Evolutionary conservation across 2,329 filamentous ascomycete species (phyloP), one percentile per base, ranked within the genome.

Genomic region (Didymella pinodella): DNA sequence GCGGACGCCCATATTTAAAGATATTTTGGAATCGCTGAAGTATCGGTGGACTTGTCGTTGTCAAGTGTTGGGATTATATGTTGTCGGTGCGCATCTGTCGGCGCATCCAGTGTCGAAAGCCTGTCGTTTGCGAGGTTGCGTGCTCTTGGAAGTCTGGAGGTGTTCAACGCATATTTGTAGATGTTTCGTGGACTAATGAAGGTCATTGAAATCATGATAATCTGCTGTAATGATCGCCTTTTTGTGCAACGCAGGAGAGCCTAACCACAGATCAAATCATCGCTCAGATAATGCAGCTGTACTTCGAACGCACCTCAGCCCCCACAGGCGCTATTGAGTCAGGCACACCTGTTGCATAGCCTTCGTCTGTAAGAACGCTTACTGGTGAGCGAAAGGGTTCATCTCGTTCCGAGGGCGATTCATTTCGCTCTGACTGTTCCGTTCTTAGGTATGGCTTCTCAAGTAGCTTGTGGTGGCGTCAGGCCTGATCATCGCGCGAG

Each of bases 1-100:
- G 16, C 67, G 70, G 14, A 74, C 62, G 36, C 72, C 72, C 72
- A 69, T 69, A 10, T 32, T 48, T 18, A 14, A 5, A 20, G 0
- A 16, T 20, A 14, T 29, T 8, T 26, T 31, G 22, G 34, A 20
- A 8, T 40, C 36, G 7, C 8, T 40, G n/a, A 18, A 40, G 14
- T 40, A 20, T 7, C 7, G 7, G 36, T 12, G 36, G n/a, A 18
- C 36, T 32, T n/a, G 34, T 6, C 5, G 7, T 8, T 41, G 18
- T 26, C 20, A 4, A 25, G 11, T 6, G 25, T 7, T 25, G 12
- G 20, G 20, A 10, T 16, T 16, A 16, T 3, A 3, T 16, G 5
- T 53, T 16, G 25, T 20, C 12, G 11, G 20, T 29, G 14, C 14
- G 22, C 16, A 20, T 43, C 11, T 20, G 28, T 29, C 16, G 16